Base-by-base conservation (phyloP, 2,329 filamentous ascomycete species). In the Catunica adiposa region DNA sequence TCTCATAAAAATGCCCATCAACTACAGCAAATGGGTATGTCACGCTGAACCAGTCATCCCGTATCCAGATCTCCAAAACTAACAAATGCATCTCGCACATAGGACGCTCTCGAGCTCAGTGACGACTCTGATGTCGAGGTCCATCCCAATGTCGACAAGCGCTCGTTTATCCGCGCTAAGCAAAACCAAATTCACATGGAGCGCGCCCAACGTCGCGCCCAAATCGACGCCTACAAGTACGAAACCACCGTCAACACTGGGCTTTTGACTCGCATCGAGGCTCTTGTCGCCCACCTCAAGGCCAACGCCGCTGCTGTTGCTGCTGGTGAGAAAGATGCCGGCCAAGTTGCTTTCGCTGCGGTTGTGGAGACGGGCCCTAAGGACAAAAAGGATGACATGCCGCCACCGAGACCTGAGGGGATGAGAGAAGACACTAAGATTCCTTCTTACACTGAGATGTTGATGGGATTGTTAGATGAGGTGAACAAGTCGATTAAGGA, bases 61-160 rank as follows among this genome's bases (percentile, higher is more conserved):
- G 20, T 8, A 22, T n/a, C 20, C n/a, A 15, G 8, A 22, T 3
- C 20, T 17, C 20, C 7, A n/a, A 7, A 7, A 44, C 40, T 17
- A 17, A 44, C 40, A 8, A 17, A n/a, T n/a, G 11, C 20, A 14
- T 40, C 34, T 26, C n/a, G 20, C 14, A 8, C 22, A 26, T 59
- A 86, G 83, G 86, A 97, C 67, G 83, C 85, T 58, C 79, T 98
- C 66, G 92, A 98, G 80, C 82, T 98, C 66, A 95, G 88, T 65
- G 92, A 98, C 70, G 92, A 98, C 71, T 96, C 89, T 53, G 92
- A 98, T 65, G 83, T 98, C 64, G 92, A 98, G 72, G 92, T 97
- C 53, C 92, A 98, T 70, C 92, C 92, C 59, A 98, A 98, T 67
- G 92, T 98, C 67, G 92, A 98, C 73, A 98, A 98, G 70, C 81